Evolutionary conservation across 345 rosid genomes (phyloP).

Genomic region (Eucalyptus urophylla): DNA sequence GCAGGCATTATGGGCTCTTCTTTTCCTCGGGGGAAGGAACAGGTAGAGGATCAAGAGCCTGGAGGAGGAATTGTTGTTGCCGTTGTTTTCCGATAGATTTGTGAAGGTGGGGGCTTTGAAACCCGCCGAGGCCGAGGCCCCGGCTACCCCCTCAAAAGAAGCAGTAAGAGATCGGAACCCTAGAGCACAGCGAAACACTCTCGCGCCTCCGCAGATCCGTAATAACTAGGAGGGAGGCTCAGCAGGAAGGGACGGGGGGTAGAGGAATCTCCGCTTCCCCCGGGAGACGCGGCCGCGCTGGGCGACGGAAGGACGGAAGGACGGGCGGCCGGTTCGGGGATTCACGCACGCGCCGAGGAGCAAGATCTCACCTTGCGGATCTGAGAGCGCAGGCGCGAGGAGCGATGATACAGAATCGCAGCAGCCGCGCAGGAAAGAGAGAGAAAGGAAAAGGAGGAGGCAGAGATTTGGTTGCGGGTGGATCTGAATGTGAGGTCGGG

Average conservation of each 20-base stretch:
- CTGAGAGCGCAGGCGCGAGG: background rate
- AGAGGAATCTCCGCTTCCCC: background rate
- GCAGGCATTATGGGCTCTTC: slow-evolving; percentile 62
- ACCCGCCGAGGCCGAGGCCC: slow-evolving; percentile 99
- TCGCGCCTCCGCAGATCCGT: background rate
- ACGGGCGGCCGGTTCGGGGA: background rate
- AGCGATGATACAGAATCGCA: background rate
- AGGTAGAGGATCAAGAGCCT: background rate
- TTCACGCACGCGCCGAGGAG: slow-evolving; percentile 1
- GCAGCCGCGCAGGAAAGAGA: background rate
- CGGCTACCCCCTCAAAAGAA: slow-evolving; percentile 99
- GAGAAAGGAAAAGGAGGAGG: background rate
- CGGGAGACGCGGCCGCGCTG: background rate
- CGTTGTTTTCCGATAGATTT: slow-evolving; percentile 8
- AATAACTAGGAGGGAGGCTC: background rate
- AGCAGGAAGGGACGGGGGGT: background rate
- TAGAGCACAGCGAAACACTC: background rate
- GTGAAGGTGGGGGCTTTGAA: slow-evolving; percentile 77
- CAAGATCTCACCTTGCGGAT: slow-evolving; percentile 25
- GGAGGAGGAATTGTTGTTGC: background rate
- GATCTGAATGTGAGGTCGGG: background rate
- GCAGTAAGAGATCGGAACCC: slow-evolving; percentile 40
- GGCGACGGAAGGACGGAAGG: background rate
- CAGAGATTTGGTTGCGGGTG: background rate
- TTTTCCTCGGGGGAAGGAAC: slow-evolving; percentile 1